Percentiles rank a stretch among this genome's conserved stretches.
These are phyloP conservation scores for Neurospora sp. DNA, from an alignment of 495 filamentous ascomycete species.

Conservation along the genomic window DNA sequence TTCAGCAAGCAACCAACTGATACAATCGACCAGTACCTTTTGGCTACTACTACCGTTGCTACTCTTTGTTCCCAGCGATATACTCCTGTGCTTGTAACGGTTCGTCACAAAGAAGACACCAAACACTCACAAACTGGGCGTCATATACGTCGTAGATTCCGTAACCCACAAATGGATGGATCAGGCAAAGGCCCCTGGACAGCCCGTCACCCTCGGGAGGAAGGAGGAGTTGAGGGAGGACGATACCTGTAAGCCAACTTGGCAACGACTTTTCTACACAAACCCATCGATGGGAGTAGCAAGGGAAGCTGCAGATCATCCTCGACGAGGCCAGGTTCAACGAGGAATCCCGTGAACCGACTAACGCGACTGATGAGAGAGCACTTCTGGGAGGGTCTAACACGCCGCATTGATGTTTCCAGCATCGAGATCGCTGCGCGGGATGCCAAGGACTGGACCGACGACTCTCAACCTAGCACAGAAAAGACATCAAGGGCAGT, in stretches of 20 bases:
- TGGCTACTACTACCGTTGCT: too few species aligned
- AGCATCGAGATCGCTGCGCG: constrained; percentile 76
- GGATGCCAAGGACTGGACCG: constrained; percentile 90
- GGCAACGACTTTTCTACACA: too few species aligned
- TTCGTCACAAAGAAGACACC: too few species aligned
- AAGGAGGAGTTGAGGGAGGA: too few species aligned
- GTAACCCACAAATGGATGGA: constrained; percentile 98
- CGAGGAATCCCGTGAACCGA: constrained; percentile 88
- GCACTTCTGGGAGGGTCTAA: constrained; percentile 83
- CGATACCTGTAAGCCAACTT: too few species aligned
- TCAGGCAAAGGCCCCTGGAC: constrained; percentile 75
- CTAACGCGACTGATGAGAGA: constrained; percentile 78
- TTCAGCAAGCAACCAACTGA: too few species aligned
- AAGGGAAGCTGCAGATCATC: constrained; percentile 45
- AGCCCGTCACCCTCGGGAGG: constrained; percentile 53
- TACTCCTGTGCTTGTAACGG: too few species aligned
- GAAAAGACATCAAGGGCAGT: too few species aligned
- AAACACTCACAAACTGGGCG: constrained; percentile 91
- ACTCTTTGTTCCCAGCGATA: too few species aligned
- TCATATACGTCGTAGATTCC: constrained; percentile 99
- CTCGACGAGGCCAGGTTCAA: constrained; percentile 83
- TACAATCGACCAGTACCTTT: too few species aligned
- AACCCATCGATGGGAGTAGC: too few species aligned
- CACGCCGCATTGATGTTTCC: constrained; percentile 74
- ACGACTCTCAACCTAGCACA: too few species aligned